Base-by-base conservation (phyloP, 257 asterid genomes). In the Linaria vulgaris region DNA sequence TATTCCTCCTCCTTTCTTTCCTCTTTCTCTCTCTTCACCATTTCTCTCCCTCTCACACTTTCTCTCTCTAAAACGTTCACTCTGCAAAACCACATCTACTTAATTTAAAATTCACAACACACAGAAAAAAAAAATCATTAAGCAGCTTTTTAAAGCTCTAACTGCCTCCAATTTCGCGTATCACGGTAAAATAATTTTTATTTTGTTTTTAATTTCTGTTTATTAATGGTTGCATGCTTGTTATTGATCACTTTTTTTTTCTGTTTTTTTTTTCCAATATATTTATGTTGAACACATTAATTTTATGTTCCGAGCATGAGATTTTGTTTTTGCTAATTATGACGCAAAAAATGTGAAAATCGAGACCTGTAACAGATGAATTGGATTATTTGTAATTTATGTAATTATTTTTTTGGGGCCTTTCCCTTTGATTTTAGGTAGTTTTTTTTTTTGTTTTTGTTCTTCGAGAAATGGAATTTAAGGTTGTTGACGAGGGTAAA, bases 11-110 rank as follows among this genome's bases (percentile, higher is more conserved):
- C 78, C 77, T 56, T 44, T 16, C 56, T 38, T 55, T 21, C 50
- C 38, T 43, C 6, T 12, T 67, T 43, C 21, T 16, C 58, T n/a
- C n/a, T n/a, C n/a, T n/a, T n/a, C n/a, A n/a, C n/a, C 34, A 27
- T 27, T 45, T 31, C 56, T 44, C 50, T 10, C 50, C 25, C 31
- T 45, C 63, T 55, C 69, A 69, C 69, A 62, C 59, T 63, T 44
- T 80, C 80, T 79, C 88, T 80, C 90, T 63, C 84, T 72, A 68
- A 73, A 61, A 50, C 17, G 53, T 73, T 34, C 62, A 66, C 75
- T 48, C 63, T 61, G 74, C 71, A 39, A 5, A 67, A 73, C 46
- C 59, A 64, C 78, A 67, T 68, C 74, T 65, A 53, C 44, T 48
- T n/a, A n/a, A n/a, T n/a, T n/a, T n/a, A n/a, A n/a, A n/a, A n/a